Conservation (phyloP, 352 stramenopile genomes). For the Detonula confervacea region DNA sequence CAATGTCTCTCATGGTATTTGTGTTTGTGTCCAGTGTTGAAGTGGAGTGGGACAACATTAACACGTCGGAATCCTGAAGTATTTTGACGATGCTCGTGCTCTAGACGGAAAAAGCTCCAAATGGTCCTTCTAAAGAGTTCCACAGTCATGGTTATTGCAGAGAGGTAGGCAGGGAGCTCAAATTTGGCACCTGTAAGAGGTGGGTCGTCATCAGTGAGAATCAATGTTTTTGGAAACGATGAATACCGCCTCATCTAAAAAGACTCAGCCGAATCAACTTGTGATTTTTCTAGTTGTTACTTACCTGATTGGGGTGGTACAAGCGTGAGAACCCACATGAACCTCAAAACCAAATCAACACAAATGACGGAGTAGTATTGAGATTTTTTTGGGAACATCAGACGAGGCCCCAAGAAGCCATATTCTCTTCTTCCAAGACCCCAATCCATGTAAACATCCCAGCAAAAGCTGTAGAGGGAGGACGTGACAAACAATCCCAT, state of each 20-base stretch:
- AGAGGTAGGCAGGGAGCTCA: constrained; percentile 85
- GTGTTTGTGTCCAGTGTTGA: constrained; percentile 84
- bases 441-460: constrained; percentile 98
- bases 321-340: constrained; percentile 92
- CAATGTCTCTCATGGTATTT: constrained; percentile 76
- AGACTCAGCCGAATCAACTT: too few relatives aligned
- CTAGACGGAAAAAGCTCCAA: constrained; percentile 93
- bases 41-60: constrained; percentile 84
- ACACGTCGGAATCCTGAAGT: constrained; percentile 79
- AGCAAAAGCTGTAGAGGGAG: constrained; percentile 95
- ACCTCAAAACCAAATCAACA: constrained; percentile 92
- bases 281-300: too few relatives aligned
- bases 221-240: too few relatives aligned
- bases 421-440: constrained; percentile 84
- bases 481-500: constrained; percentile 88
- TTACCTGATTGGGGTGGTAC: constrained; percentile 77
- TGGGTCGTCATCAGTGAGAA: too few relatives aligned
- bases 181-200: constrained; percentile 80
- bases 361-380: constrained; percentile 92
- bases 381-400: constrained; percentile 82
- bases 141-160: constrained; percentile 87
- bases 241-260: too few relatives aligned
- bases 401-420: constrained; percentile 74
- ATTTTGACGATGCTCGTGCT: constrained; percentile 88
- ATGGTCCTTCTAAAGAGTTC: constrained; percentile 91